Evolutionary conservation across 805 yeast genomes (phyloP).

Genomic region (Sungouiella blattae): DNA sequence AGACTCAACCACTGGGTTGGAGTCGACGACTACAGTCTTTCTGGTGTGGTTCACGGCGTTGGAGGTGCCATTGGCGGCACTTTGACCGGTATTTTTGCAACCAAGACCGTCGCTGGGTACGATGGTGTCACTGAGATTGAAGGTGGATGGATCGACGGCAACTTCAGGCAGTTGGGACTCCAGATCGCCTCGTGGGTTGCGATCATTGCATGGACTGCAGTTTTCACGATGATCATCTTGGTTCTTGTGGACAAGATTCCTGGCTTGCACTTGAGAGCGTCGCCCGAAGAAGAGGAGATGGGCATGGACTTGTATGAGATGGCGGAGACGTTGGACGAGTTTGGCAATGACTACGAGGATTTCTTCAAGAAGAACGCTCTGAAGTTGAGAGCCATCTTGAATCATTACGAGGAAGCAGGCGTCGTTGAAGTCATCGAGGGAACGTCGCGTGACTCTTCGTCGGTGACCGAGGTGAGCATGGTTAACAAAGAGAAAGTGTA

Average conservation of each 20-base stretch:
- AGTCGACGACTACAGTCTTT: constrained; percentile 44
- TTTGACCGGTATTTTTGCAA: constrained; percentile 44
- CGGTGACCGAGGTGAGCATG: constrained; percentile 7
- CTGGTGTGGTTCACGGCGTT: constrained; percentile 45
- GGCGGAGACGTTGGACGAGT: constrained; percentile 45
- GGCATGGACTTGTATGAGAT: constrained; percentile 51
- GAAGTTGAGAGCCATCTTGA: constrained; percentile 10
- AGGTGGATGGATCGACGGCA: constrained; percentile 47
- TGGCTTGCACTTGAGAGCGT: constrained; percentile 44
- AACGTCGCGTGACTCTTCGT: constrained; percentile 5
- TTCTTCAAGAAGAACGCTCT: constrained; percentile 21
- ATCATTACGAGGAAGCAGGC: constrained; percentile 8
- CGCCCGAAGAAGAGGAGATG: constrained; percentile 45
- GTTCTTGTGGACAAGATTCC: constrained; percentile 50
- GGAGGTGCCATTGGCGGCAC: constrained; percentile 46
- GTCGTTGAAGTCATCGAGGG: constrained; percentile 11
- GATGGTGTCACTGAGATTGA: constrained; percentile 42
- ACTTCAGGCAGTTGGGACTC: constrained; percentile 44
- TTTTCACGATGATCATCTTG: constrained; percentile 41
- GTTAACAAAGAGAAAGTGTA: constrained; percentile 12
- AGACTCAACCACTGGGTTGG: constrained; percentile 38
- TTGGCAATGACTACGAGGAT: constrained; percentile 31
- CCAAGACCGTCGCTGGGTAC: constrained; percentile 39
- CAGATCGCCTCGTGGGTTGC: constrained; percentile 44
- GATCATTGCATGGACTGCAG: constrained; percentile 43